Percentiles rank a stretch among this genome's conserved stretches.
Evolutionary conservation across 1,284 basidiomycete genomes (phyloP).

Genomic region (Rhodotorula mucilaginosa): DNA sequence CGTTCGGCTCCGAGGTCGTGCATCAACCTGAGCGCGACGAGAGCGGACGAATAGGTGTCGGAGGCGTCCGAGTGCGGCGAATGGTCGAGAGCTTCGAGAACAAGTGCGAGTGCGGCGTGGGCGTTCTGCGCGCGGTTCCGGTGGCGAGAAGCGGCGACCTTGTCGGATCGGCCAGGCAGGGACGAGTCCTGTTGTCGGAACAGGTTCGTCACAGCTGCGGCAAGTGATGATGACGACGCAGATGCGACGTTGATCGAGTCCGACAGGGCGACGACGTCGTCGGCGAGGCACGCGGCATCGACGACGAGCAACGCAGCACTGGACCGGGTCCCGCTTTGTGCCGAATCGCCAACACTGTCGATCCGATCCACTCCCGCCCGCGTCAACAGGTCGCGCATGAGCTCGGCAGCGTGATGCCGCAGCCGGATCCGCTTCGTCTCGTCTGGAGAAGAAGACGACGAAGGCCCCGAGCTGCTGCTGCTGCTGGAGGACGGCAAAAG

Average conservation of each 20-base stretch:
- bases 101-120: not conserved
- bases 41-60: not conserved
- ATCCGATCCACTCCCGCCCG: not conserved
- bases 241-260: not conserved
- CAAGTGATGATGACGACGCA: too few relatives aligned
- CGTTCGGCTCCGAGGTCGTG: not conserved
- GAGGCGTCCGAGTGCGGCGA: not conserved
- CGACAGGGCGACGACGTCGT: not conserved
- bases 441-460: not conserved
- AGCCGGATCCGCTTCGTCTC: not conserved
- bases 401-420: not conserved
- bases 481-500: not conserved
- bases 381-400: conserved; percentile 6
- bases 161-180: not conserved
- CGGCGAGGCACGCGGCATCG: conserved; percentile 6
- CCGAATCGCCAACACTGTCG: not conserved
- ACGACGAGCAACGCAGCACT: conserved; percentile 11
- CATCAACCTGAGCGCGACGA: conserved; percentile 6
- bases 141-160: not conserved
- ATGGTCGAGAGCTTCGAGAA: not conserved
- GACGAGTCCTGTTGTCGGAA: too few relatives aligned
- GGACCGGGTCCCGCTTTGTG: not conserved
- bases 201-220: too few relatives aligned
- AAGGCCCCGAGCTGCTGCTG: not conserved
- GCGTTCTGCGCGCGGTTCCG: not conserved